Evolutionary conservation across 441 rosid species (phyloP), one percentile per base, ranked within the genome.

Genomic region (Adansonia madagascariensis): DNA sequence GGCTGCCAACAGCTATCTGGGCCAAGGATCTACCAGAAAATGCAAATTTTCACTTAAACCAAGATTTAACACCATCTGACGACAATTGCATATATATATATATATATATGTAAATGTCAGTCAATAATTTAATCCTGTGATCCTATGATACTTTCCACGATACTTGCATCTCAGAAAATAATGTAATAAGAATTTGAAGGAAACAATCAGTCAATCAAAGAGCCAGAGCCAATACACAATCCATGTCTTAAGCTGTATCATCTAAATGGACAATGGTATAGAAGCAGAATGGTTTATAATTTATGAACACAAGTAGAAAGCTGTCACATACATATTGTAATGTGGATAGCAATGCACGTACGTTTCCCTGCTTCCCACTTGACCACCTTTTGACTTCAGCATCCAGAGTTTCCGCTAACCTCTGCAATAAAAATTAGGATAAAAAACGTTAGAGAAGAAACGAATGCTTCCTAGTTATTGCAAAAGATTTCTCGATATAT

Each of bases 311-410:
- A 47, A 59, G 46, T 11, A 68, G 55, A 77, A 68, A 41, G 50
- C 50, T 41, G 17, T 59, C 15, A 80, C 82, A 17, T 90, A 95
- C 99, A 80, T 90, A 93, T 86, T 93, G 98, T 20, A 95, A 89
- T 3, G 99, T 95, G 61, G 99, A 95, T 60, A 93, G 91, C 79
- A 95, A 80, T 27, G 96, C 97, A 11, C 97, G 98, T 85, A 95
- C 79, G 84, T 95, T 95, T 77, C 88, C 88, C 50, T 89, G 92
- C 84, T 95, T 95, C 81, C 98, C 97, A 57, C 82, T 86, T n/a
- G 98, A 90, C 99, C 99, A 95, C 75, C 99, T 92, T 80, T 89
- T 95, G 79, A 95, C 89, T 73, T 95, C 97, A 57, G 91, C 94
- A 80, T 95, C 97, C 74, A 95, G 82, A 78, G 89, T 76, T 76